Conservation (phyloP, 2,329 filamentous ascomycete genomes). For the Fusarium chuoi region DNA sequence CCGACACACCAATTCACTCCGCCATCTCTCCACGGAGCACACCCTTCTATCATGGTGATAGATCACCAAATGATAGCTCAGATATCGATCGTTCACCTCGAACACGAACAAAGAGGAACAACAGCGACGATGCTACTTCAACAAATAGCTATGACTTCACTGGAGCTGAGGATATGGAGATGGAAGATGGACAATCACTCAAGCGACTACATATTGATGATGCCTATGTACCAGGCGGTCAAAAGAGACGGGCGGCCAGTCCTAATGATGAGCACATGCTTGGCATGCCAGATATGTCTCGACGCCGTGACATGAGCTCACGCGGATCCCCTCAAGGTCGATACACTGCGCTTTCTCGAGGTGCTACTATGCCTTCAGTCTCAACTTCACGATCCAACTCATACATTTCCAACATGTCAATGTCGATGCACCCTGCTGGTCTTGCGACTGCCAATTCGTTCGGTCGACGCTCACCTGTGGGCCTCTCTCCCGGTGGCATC, state of each 20-base stretch:
- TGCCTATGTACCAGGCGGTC: constrained; percentile 53
- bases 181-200: constrained; percentile 62
- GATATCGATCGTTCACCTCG: constrained; percentile 62
- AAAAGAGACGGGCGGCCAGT: constrained; percentile 67
- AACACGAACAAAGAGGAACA: constrained; percentile 58
- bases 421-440: constrained; percentile 51
- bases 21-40: constrained; percentile 59
- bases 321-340: constrained; percentile 65
- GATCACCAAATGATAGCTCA: constrained; percentile 55
- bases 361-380: constrained; percentile 56
- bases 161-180: constrained; percentile 57
- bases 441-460: constrained; percentile 57
- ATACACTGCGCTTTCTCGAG: constrained; percentile 58
- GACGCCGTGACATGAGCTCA: constrained; percentile 59
- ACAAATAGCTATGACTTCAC: constrained; percentile 57
- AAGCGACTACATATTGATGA: constrained; percentile 64
- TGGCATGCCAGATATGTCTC: constrained; percentile 55
- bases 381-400: constrained; percentile 58
- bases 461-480: constrained; percentile 59
- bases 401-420: constrained; percentile 58
- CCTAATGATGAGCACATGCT: constrained; percentile 60
- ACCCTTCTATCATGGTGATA: constrained; percentile 55
- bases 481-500: constrained; percentile 59
- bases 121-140: constrained; percentile 63
- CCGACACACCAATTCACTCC: constrained; percentile 60